These are phyloP conservation scores for Canna indica DNA, from an alignment of 176 grass and related monocot species.

Conservation along the genomic window DNA sequence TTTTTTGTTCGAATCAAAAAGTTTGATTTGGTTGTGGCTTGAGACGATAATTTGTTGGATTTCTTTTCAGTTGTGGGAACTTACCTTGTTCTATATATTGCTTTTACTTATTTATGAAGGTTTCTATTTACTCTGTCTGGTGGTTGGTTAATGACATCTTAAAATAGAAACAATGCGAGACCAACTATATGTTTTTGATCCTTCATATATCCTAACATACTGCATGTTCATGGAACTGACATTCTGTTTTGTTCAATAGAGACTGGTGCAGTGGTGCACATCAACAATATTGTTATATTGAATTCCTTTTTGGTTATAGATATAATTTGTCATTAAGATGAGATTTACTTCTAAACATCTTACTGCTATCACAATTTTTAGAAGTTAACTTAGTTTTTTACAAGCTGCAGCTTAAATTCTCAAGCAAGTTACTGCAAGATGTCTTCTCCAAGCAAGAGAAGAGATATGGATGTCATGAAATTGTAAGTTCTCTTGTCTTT, in stretches of 20 bases:
- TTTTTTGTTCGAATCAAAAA: no score
- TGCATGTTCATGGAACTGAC: neutral
- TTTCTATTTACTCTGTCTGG: neutral
- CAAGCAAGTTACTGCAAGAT: neutral
- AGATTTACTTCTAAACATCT: neutral
- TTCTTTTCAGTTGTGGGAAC: neutral
- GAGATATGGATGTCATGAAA: constrained; percentile 22
- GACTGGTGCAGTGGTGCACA: no score
- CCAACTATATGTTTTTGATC: neutral
- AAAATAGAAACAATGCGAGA: neutral
- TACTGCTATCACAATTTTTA: neutral
- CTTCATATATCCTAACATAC: neutral
- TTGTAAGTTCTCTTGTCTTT: constrained; percentile 3
- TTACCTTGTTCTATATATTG: neutral
- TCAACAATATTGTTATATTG: no score
- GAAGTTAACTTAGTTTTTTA: neutral
- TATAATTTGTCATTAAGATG: no score
- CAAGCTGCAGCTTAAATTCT: neutral
- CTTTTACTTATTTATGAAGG: no score
- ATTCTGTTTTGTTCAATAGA: neutral
- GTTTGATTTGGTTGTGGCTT: no score
- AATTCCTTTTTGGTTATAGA: no score
- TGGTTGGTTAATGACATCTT: neutral
- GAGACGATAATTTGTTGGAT: no score
- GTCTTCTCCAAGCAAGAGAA: constrained; percentile 14